Conservation (phyloP, 169 alveolate genomes). For the Plasmodium billcollinsi region DNA sequence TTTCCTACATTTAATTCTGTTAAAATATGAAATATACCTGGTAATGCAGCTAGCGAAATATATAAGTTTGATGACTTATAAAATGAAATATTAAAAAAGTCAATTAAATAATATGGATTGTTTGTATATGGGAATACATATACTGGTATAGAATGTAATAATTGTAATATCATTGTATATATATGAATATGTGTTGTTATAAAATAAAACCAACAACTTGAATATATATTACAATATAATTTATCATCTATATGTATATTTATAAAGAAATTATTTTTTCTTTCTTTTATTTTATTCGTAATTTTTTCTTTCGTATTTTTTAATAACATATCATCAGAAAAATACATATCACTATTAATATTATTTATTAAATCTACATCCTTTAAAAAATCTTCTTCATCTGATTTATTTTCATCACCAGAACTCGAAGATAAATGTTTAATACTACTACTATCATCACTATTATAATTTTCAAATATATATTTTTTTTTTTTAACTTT, state of each 20-base stretch:
- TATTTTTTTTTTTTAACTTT: not conserved
- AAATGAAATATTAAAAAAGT: conserved; percentile 63
- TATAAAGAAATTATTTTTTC: conserved; percentile 62
- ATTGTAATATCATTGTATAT: conserved; percentile 52
- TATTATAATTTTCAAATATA: conserved; percentile 22
- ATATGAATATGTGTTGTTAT: conserved; percentile 60
- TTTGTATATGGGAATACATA: conserved; percentile 75
- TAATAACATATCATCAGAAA: conserved; percentile 2
- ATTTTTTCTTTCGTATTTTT: conserved; percentile 12
- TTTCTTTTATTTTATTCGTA: conserved; percentile 29
- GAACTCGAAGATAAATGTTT: conserved; percentile 18
- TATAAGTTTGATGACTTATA: conserved; percentile 40
- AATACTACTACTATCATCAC: conserved; percentile 68
- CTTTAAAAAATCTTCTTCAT: conserved; percentile 6
- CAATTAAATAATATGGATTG: conserved; percentile 58
- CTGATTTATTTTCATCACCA: not conserved
- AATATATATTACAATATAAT: conserved; percentile 30
- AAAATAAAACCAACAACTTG: conserved; percentile 68
- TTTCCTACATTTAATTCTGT: conserved; percentile 71
- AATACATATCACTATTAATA: conserved; percentile 6
- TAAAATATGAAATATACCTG: conserved; percentile 69
- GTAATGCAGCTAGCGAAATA: conserved; percentile 68
- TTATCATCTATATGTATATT: conserved; percentile 51
- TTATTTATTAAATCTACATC: not conserved
- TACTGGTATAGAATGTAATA: conserved; percentile 55